A percentile compares a stretch with the other conserved stretches of the same genome.
phyloP scores from a whole-genome alignment of 495 filamentous ascomycete genomes.

The Astrothelium macrocarpum region DNA sequence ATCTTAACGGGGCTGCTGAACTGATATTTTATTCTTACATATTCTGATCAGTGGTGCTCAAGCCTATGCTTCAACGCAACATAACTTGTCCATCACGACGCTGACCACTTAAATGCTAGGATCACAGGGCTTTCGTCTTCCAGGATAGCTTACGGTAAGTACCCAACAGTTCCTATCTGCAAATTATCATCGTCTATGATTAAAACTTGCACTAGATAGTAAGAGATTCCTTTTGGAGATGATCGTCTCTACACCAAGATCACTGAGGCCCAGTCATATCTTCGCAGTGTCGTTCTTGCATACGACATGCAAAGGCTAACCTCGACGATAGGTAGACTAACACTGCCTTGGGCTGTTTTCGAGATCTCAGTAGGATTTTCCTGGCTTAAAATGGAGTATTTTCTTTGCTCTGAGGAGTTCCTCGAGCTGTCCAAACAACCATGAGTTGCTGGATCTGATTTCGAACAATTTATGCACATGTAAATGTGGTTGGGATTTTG shows the following conservation, averaged over 20 bases:
- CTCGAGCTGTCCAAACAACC: not conserved
- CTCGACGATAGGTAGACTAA: not conserved
- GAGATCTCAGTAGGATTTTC: not conserved
- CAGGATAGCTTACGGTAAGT: conserved; percentile 8
- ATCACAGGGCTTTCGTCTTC: conserved; percentile 7
- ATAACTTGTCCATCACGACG: too few species aligned
- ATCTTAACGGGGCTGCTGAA: conserved; percentile 57
- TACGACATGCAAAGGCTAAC: not conserved
- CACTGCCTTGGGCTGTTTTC: not conserved
- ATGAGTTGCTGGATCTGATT: too few species aligned
- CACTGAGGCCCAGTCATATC: conserved; percentile 52
- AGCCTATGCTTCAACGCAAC: too few species aligned
- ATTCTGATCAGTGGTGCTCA: conserved; percentile 88
- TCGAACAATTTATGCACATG: too few species aligned
- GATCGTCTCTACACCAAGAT: conserved; percentile 74
- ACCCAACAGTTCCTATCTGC: not conserved
- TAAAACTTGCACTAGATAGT: conserved; percentile 79
- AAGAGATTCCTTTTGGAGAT: conserved; percentile 62
- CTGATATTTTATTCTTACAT: conserved; percentile 97
- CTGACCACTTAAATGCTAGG: conserved; percentile 16
- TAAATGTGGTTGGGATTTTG: too few species aligned
- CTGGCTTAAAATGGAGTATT: too few species aligned
- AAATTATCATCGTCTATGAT: conserved; percentile 50
- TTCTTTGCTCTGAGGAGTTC: too few species aligned
- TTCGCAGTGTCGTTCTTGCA: not conserved